Conservation (phyloP, 116 monocot genomes). For the Cymodocea nodosa region DNA sequence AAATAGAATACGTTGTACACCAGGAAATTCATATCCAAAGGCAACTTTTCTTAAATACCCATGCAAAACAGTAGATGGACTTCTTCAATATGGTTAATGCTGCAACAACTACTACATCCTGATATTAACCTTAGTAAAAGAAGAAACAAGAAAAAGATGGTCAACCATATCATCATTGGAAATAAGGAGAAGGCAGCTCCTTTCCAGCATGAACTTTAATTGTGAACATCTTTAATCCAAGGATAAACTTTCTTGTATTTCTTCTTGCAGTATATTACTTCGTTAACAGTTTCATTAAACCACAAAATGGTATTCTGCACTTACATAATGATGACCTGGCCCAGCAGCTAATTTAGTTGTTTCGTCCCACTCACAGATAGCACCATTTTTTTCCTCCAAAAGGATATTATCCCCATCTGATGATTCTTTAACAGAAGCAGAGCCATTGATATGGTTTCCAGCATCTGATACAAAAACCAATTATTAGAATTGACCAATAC, state of each 20-base stretch:
- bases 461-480: slow-evolving; percentile 33
- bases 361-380: background rate
- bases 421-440: slow-evolving; percentile 12
- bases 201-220: slow-evolving; percentile 8
- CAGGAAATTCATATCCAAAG: background rate
- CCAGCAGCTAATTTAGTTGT: background rate
- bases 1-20: background rate
- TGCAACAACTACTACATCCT: background rate
- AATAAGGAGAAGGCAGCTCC: slow-evolving; percentile 11
- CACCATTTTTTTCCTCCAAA: slow-evolving; percentile 10
- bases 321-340: slow-evolving; percentile 17
- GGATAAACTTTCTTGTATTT: background rate
- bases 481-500: slow-evolving; percentile 20
- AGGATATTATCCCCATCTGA: slow-evolving; percentile 10
- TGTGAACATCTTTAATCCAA: slow-evolving; percentile 3
- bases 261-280: slow-evolving; percentile 2
- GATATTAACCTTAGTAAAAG: background rate
- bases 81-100: background rate
- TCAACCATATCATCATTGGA: slow-evolving; percentile 36
- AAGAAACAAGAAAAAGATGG: background rate
- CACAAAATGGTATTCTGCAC: slow-evolving; percentile 4
- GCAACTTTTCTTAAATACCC: background rate
- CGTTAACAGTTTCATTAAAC: background rate
- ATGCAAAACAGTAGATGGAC: background rate
- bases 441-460: slow-evolving; percentile 41